Evolutionary conservation across 257 asterid species (phyloP).

Genomic region (Petunia axillaris): DNA sequence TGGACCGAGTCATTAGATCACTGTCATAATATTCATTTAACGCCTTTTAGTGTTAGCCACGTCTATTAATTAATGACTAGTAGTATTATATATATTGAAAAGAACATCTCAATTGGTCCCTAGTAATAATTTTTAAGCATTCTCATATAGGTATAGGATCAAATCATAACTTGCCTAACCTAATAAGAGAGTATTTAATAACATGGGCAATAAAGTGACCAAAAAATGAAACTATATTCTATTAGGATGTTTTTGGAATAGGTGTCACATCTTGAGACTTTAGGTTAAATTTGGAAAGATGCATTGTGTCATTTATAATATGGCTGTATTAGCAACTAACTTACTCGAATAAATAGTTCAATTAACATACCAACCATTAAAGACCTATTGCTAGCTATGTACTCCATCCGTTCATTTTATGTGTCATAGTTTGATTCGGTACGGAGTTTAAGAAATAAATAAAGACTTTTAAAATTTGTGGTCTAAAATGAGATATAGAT

Average conservation of each 20-base stretch:
- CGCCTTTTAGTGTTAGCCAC: constrained; percentile 6
- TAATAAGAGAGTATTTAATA: constrained; percentile 8
- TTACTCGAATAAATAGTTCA: not conserved
- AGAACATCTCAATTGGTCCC: not conserved
- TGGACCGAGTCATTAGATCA: not conserved
- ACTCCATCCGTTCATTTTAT: too few species aligned
- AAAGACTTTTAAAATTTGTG: too few species aligned
- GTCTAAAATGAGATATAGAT: too few species aligned
- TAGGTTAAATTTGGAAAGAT: too few species aligned
- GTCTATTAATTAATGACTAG: not conserved
- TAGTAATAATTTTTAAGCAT: constrained; percentile 11
- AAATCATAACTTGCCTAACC: constrained; percentile 14
- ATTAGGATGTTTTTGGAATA: not conserved
- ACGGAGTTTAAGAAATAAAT: too few species aligned
- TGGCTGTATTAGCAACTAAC: too few species aligned
- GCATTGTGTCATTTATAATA: not conserved
- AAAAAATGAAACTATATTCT: not conserved
- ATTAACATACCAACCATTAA: not conserved
- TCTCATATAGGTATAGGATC: not conserved
- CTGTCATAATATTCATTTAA: constrained; percentile 17
- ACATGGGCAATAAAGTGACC: not conserved
- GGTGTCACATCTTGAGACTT: not conserved
- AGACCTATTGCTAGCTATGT: too few species aligned
- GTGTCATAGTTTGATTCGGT: too few species aligned
- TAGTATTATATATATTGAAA: not conserved